Conservation (phyloP, 2,329 filamentous ascomycete genomes). For the Colletotrichum tamarilloi region DNA sequence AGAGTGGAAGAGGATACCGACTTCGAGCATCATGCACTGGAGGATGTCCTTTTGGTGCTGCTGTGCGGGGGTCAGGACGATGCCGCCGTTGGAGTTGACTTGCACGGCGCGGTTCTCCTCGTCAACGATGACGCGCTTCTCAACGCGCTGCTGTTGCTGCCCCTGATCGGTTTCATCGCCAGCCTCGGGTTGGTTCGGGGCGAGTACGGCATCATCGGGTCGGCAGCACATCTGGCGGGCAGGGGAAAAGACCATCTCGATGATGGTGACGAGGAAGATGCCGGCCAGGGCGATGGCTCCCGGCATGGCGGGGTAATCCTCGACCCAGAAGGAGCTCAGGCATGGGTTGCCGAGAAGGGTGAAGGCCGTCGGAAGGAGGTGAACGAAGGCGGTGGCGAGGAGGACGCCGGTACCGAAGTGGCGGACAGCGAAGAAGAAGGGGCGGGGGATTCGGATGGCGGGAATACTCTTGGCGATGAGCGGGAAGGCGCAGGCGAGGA, state of each 20-base stretch:
- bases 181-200: slow-evolving; percentile 22
- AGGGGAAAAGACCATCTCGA: slow-evolving; percentile 77
- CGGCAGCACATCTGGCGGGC: slow-evolving; percentile 43
- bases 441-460: slow-evolving; percentile 63
- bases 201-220: slow-evolving; percentile 42
- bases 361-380: slow-evolving; percentile 76
- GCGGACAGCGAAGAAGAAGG: slow-evolving; percentile 67
- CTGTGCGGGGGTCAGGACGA: slow-evolving; percentile 60
- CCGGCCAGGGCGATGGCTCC: slow-evolving; percentile 84
- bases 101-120: slow-evolving; percentile 14
- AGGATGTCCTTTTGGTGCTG: slow-evolving; percentile 73
- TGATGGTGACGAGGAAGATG: slow-evolving; percentile 80
- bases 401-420: slow-evolving; percentile 84
- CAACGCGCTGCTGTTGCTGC: background rate
- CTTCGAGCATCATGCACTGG: slow-evolving; percentile 82
- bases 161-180: background rate
- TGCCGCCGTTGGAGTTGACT: background rate
- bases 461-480: slow-evolving; percentile 64
- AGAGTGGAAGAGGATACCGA: slow-evolving; percentile 82
- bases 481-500: slow-evolving; percentile 63
- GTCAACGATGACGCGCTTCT: slow-evolving; percentile 14
- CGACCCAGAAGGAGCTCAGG: slow-evolving; percentile 79
- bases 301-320: slow-evolving; percentile 80
- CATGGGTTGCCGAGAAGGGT: slow-evolving; percentile 71
- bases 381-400: slow-evolving; percentile 82